phyloP scores from a whole-genome alignment of 2,329 filamentous ascomycete species.

The Fusarium chaquense region DNA sequence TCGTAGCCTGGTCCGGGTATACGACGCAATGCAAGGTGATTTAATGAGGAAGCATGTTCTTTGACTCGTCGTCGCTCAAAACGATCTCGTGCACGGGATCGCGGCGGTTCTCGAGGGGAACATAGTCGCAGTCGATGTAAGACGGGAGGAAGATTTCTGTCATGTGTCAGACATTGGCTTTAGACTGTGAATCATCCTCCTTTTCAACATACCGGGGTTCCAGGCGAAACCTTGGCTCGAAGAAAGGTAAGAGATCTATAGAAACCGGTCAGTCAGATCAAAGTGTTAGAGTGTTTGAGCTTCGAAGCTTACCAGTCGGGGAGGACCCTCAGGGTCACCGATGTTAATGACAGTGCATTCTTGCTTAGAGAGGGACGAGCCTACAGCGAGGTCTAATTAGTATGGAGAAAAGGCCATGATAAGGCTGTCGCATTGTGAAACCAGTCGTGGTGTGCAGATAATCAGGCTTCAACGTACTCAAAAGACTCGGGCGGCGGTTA shows the following conservation, averaged over 20 bases:
- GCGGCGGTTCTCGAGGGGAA: slow-evolving; percentile 78
- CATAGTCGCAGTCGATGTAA: slow-evolving; percentile 79
- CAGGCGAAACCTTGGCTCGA: slow-evolving; percentile 84
- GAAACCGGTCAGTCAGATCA: slow-evolving; percentile 36
- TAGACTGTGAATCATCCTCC: neutral
- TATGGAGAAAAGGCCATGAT: slow-evolving; percentile 16
- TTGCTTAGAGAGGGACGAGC: slow-evolving; percentile 77
- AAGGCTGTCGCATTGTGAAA: slow-evolving; percentile 26
- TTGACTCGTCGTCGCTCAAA: slow-evolving; percentile 81
- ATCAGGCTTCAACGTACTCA: slow-evolving; percentile 61
- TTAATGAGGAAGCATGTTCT: slow-evolving; percentile 74
- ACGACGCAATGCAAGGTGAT: slow-evolving; percentile 18
- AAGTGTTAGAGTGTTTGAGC: neutral
- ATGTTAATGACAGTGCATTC: slow-evolving; percentile 87
- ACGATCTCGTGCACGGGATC: slow-evolving; percentile 84
- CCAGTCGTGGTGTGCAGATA: slow-evolving; percentile 16
- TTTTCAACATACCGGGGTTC: slow-evolving; percentile 73
- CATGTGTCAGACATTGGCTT: slow-evolving; percentile 16
- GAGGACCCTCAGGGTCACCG: slow-evolving; percentile 77
- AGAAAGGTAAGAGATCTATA: slow-evolving; percentile 81
- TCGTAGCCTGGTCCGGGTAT: slow-evolving; percentile 39
- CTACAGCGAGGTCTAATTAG: slow-evolving; percentile 60
- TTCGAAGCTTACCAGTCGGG: slow-evolving; percentile 70
- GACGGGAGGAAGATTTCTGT: slow-evolving; percentile 84
- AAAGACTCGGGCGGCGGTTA: slow-evolving; percentile 69